These are phyloP conservation scores for Hura crepitans DNA, from an alignment of 441 rosid genomes.

Conservation along the genomic window DNA sequence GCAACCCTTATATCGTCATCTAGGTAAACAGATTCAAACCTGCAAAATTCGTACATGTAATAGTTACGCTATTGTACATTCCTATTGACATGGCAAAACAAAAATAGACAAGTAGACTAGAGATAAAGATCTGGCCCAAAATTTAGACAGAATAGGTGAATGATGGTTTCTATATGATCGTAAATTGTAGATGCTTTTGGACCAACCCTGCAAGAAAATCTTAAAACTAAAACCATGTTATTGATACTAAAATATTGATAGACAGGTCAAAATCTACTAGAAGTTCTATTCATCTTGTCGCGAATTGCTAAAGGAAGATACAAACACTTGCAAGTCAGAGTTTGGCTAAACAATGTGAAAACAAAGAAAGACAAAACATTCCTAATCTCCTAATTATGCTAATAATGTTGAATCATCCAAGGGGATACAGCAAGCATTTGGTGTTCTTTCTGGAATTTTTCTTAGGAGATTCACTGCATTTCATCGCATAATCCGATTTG, in stretches of 20 bases:
- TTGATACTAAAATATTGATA: no score
- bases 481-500: not conserved
- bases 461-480: not conserved
- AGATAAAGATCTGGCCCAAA: no score
- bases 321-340: not conserved
- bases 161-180: not conserved
- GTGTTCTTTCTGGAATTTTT: not conserved
- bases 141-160: not conserved
- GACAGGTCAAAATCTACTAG: no score
- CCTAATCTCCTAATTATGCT: not conserved
- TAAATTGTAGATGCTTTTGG: not conserved
- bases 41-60: not conserved
- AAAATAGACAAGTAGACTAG: not conserved
- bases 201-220: no score
- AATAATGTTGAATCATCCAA: not conserved
- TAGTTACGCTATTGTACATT: not conserved
- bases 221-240: no score
- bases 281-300: no score
- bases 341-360: not conserved
- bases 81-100: not conserved
- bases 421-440: not conserved
- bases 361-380: not conserved
- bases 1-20: slow-evolving; percentile 8
- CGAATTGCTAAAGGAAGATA: no score
- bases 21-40: slow-evolving; percentile 17